Conservation (phyloP, 2,329 filamentous ascomycete species). For the Graphilbum fragrans region DNA sequence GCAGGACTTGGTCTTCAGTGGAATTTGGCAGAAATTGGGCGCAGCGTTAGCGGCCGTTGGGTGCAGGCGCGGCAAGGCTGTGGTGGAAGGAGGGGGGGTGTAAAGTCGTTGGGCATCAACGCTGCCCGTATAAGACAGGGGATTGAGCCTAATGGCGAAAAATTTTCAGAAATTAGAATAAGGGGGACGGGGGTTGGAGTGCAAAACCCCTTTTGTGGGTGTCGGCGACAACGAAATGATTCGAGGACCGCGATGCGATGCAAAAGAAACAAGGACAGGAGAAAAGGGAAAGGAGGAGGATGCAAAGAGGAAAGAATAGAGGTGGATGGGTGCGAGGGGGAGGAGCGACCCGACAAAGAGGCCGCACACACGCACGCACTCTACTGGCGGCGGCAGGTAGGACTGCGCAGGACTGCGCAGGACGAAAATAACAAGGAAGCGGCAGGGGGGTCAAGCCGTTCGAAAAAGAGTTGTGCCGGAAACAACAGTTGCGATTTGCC, state of each 20-base stretch:
- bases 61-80: slow-evolving; percentile 11
- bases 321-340: neutral
- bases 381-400: too few relatives aligned
- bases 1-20: neutral
- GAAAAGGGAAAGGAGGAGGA: neutral
- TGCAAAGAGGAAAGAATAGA: neutral
- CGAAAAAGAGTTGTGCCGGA: too few relatives aligned
- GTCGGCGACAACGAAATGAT: neutral
- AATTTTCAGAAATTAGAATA: slow-evolving; percentile 1
- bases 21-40: slow-evolving; percentile 14
- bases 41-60: slow-evolving; percentile 1
- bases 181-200: neutral
- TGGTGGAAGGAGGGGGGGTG: slow-evolving; percentile 4
- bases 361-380: too few relatives aligned
- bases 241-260: too few relatives aligned
- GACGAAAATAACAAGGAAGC: neutral
- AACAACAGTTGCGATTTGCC: too few relatives aligned
- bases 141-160: slow-evolving; percentile 5
- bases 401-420: neutral
- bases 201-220: neutral
- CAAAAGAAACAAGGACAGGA: neutral
- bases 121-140: slow-evolving; percentile 3
- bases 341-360: too few relatives aligned
- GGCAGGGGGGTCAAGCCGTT: too few relatives aligned
- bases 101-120: slow-evolving; percentile 6